Percentiles rank a stretch among this genome's conserved stretches.
phyloP scores from a whole-genome alignment of 2,329 filamentous ascomycete genomes.

The Bertia moriformis region DNA sequence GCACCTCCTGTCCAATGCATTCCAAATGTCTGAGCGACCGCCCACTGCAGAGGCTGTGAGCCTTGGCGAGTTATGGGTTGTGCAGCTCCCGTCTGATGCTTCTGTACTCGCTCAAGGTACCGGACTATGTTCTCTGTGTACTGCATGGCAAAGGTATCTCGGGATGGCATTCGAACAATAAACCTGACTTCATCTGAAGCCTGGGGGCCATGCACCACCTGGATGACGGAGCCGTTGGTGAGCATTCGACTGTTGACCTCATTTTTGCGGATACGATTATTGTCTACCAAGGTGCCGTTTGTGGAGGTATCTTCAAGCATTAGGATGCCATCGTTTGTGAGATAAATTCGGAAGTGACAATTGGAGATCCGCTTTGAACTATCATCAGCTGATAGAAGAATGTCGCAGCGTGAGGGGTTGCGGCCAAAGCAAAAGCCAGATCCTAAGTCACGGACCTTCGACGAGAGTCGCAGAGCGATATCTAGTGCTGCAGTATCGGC shows the following conservation, averaged over 20 bases:
- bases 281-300: conserved; percentile 53
- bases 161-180: conserved; percentile 37
- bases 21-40: conserved; percentile 13
- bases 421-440: conserved; percentile 50
- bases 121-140: background rate
- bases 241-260: conserved; percentile 5
- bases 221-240: conserved; percentile 6
- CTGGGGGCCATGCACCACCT: conserved; percentile 4
- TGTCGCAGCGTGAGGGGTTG: conserved; percentile 35
- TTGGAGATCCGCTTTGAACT: conserved; percentile 40
- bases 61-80: background rate
- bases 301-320: conserved; percentile 56
- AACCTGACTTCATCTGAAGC: conserved; percentile 40
- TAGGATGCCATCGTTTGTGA: conserved; percentile 43
- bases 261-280: conserved; percentile 10
- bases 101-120: background rate
- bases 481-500: background rate
- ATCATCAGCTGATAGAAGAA: conserved; percentile 34
- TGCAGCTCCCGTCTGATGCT: background rate
- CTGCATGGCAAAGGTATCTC: background rate
- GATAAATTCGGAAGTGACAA: conserved; percentile 48
- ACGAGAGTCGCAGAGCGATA: background rate
- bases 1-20: conserved; percentile 45
- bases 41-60: background rate
- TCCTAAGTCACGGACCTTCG: conserved; percentile 19